phyloP scores from a whole-genome alignment of 495 filamentous ascomycete species.

The Aspergillus carlsbadensis region DNA sequence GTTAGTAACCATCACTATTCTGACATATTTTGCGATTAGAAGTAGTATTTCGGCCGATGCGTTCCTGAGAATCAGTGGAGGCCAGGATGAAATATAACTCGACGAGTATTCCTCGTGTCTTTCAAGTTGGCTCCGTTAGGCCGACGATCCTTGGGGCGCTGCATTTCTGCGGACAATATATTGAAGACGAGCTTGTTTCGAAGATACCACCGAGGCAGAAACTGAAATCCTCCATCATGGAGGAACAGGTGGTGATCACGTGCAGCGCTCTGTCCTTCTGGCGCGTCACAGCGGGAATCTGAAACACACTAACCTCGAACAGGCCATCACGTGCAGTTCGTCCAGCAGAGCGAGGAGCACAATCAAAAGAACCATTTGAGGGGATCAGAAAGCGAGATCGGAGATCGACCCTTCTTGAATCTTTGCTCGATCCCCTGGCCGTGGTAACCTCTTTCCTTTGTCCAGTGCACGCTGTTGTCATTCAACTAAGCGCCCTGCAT shows the following conservation, averaged over 20 bases:
- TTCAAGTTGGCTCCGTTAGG: too few relatives aligned
- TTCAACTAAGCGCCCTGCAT: conserved; percentile 6
- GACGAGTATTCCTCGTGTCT: too few relatives aligned
- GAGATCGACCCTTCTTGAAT: conserved; percentile 3
- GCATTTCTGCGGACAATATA: too few relatives aligned
- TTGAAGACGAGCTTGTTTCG: neutral
- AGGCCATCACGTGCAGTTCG: conserved; percentile 20
- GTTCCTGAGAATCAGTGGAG: too few relatives aligned
- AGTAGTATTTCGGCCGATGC: too few relatives aligned
- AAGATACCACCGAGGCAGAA: neutral
- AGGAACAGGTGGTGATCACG: too few relatives aligned
- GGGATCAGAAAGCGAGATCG: neutral
- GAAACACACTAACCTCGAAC: conserved; percentile 40
- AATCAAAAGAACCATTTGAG: neutral
- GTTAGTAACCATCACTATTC: too few relatives aligned
- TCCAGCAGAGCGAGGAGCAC: neutral
- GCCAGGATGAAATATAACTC: too few relatives aligned
- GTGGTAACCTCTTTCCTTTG: neutral
- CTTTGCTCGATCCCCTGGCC: neutral
- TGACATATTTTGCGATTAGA: too few relatives aligned
- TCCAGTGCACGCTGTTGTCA: neutral
- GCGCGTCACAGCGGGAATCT: conserved; percentile 12
- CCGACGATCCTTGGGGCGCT: too few relatives aligned
- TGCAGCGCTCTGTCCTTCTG: too few relatives aligned
- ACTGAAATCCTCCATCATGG: too few relatives aligned